Evolutionary conservation across 495 filamentous ascomycete genomes (phyloP).

Genomic region (Usnea hakonensis): DNA sequence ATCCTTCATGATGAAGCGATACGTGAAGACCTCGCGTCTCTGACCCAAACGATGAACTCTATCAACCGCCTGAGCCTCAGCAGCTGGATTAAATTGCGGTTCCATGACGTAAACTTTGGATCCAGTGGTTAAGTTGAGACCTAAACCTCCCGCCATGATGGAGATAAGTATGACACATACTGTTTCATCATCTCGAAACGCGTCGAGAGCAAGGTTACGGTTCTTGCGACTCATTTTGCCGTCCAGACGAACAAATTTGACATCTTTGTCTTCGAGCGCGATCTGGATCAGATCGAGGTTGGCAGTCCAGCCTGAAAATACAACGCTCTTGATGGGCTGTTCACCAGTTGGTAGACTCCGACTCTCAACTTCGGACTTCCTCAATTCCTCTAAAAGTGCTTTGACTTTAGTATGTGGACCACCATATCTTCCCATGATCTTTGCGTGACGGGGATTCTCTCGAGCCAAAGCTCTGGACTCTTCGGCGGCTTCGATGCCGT

Average conservation of each 20-base stretch:
- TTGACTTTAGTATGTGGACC: constrained; percentile 88
- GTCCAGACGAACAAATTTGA: constrained; percentile 75
- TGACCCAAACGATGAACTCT: constrained; percentile 91
- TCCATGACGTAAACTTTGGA: constrained; percentile 94
- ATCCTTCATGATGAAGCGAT: constrained; percentile 76
- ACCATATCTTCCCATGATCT: constrained; percentile 60
- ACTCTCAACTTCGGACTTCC: constrained; percentile 52
- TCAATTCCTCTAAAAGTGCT: constrained; percentile 62
- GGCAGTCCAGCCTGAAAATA: constrained; percentile 90
- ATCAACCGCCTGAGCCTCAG: constrained; percentile 89
- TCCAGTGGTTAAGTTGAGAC: constrained; percentile 80
- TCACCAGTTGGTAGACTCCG: constrained; percentile 47
- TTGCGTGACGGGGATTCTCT: constrained; percentile 46
- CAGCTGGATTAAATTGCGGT: constrained; percentile 92
- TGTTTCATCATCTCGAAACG: constrained; percentile 63
- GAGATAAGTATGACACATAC: constrained; percentile 82
- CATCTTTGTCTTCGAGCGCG: constrained; percentile 59
- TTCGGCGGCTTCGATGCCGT: constrained; percentile 52
- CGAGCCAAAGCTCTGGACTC: constrained; percentile 42
- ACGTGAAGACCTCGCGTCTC: constrained; percentile 69
- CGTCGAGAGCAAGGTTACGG: constrained; percentile 62
- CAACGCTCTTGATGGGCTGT: constrained; percentile 74
- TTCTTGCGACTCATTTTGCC: constrained; percentile 71
- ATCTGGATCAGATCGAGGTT: constrained; percentile 90
- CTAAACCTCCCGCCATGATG: constrained; percentile 84